A percentile compares a stretch with the other conserved stretches of the same genome.
These are phyloP conservation scores for Talaromyces albobiverticillius DNA, from an alignment of 2,329 filamentous ascomycete genomes.

Conservation along the genomic window DNA sequence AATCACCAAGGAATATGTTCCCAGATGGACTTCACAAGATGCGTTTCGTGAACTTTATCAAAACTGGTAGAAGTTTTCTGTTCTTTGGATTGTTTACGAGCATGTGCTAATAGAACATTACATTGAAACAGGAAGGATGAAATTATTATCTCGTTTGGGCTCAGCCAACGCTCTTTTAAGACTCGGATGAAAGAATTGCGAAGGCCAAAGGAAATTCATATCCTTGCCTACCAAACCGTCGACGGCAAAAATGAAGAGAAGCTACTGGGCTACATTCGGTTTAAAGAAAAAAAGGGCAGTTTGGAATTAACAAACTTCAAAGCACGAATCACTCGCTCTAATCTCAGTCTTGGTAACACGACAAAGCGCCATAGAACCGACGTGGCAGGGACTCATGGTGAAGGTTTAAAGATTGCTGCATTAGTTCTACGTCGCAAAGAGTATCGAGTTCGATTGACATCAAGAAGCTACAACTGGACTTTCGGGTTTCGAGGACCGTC, in stretches of 20 bases:
- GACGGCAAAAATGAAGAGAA: not conserved
- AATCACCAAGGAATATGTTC: not conserved
- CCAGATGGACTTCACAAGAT: not conserved
- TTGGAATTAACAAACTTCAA: not conserved
- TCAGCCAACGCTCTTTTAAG: not conserved
- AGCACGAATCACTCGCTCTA: not conserved
- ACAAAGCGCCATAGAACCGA: not conserved
- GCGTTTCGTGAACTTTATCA: slow-evolving; percentile 9
- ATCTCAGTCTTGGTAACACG: not conserved
- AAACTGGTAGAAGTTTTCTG: not conserved
- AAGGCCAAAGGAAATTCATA: not conserved
- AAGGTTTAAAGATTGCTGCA: slow-evolving; percentile 6
- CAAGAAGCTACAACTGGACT: not conserved
- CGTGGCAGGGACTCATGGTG: not conserved
- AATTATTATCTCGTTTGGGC: not conserved
- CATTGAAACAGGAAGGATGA: not conserved
- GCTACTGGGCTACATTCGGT: not conserved
- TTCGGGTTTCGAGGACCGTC: not conserved
- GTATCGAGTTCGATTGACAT: not conserved
- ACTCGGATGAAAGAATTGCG: not conserved
- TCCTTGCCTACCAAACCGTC: not conserved
- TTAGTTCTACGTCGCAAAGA: not conserved
- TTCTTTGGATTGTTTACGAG: not conserved
- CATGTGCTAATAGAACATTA: not conserved
- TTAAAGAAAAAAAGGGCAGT: not conserved